phyloP scores from a whole-genome alignment of 2,329 filamentous ascomycete genomes.

The Botryotinia convoluta region DNA sequence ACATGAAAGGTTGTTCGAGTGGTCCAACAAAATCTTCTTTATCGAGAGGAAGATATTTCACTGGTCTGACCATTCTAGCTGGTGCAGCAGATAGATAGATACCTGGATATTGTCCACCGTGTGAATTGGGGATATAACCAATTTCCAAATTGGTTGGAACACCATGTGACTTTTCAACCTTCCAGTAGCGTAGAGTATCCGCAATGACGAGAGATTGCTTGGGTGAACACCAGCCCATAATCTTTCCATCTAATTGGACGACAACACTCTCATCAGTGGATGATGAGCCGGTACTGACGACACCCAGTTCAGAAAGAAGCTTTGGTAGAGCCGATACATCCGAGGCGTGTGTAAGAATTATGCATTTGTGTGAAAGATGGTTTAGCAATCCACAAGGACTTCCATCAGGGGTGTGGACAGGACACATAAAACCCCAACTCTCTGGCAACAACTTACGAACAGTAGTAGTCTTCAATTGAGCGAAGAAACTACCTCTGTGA shows the following conservation, averaged over 20 bases:
- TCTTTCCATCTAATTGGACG: conserved; percentile 84
- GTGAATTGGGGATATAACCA: conserved; percentile 83
- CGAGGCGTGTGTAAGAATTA: conserved; percentile 72
- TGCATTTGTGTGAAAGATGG: conserved; percentile 92
- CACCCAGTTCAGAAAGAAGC: conserved; percentile 75
- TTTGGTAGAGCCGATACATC: conserved; percentile 73
- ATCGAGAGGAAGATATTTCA: conserved; percentile 85
- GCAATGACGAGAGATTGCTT: conserved; percentile 77
- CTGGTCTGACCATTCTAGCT: conserved; percentile 83
- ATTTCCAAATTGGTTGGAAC: conserved; percentile 86
- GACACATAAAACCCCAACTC: conserved; percentile 97
- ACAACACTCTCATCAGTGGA: conserved; percentile 80
- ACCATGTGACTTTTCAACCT: conserved; percentile 79
- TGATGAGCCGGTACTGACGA: conserved; percentile 72
- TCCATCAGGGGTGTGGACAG: conserved; percentile 96
- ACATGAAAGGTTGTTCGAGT: conserved; percentile 97
- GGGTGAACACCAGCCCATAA: conserved; percentile 87
- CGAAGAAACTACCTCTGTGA: conserved; percentile 98
- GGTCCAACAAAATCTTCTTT: conserved; percentile 87
- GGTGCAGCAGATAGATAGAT: conserved; percentile 88
- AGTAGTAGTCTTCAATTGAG: conserved; percentile 93
- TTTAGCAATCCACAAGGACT: conserved; percentile 91
- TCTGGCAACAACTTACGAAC: conserved; percentile 94
- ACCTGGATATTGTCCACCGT: conserved; percentile 92
- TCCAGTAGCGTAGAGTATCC: conserved; percentile 90